Conservation (phyloP, 768 basidiomycete species). For the Leccinellum luteum region DNA sequence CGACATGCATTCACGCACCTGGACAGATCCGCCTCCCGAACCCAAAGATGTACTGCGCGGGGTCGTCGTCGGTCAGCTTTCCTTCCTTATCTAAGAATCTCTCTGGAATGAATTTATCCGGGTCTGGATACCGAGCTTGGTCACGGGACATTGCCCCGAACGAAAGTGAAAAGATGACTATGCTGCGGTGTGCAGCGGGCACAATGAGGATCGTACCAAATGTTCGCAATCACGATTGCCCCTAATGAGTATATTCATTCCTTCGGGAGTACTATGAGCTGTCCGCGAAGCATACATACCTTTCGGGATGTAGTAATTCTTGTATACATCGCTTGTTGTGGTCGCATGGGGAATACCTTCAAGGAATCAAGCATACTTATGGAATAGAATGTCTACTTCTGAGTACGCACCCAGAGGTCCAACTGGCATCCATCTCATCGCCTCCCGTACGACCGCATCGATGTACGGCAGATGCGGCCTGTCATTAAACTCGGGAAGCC, state of each 20-base stretch:
- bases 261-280: background rate
- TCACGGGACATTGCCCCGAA: conserved; percentile 13
- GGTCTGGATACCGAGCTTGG: conserved; percentile 10
- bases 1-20: background rate
- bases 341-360: background rate
- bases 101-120: conserved; percentile 12
- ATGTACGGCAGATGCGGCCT: too few species aligned
- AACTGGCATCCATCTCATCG: too few species aligned
- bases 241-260: background rate
- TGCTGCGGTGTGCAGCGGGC: too few species aligned
- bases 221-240: conserved; percentile 3
- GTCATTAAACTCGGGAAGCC: too few species aligned
- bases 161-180: background rate
- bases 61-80: conserved; percentile 4
- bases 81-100: conserved; percentile 11
- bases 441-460: too few species aligned
- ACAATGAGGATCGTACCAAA: conserved; percentile 2
- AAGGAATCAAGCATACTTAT: background rate
- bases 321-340: background rate
- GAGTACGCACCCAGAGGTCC: too few species aligned
- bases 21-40: background rate
- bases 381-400: background rate
- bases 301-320: background rate
- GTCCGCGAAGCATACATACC: background rate
- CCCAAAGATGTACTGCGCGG: conserved; percentile 7